Conservation (phyloP, 2,329 filamentous ascomycete genomes). For the Epichloe aotearoae region DNA sequence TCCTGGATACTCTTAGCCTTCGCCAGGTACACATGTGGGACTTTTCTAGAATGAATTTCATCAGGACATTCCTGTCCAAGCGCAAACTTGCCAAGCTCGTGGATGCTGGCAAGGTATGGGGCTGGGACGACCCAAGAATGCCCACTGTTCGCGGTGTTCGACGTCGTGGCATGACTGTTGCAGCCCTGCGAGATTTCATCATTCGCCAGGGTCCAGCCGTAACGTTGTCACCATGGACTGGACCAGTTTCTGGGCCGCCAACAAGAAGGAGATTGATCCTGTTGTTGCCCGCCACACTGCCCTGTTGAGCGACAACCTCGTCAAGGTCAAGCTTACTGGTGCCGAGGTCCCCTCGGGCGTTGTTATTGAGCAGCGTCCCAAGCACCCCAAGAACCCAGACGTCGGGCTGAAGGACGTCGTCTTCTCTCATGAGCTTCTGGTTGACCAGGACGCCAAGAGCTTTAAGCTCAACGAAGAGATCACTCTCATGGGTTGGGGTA, state of each 20-base stretch:
- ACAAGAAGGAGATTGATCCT: conserved; percentile 75
- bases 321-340: conserved; percentile 57
- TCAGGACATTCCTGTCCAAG: conserved; percentile 72
- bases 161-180: conserved; percentile 65
- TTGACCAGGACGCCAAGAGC: conserved; percentile 77
- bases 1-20: conserved; percentile 59
- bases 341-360: conserved; percentile 50
- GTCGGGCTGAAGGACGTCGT: conserved; percentile 77
- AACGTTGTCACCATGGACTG: conserved; percentile 79
- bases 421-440: conserved; percentile 59
- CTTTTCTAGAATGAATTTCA: conserved; percentile 74
- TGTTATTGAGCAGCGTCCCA: conserved; percentile 62
- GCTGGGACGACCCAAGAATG: conserved; percentile 82
- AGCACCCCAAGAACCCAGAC: conserved; percentile 79
- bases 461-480: conserved; percentile 84
- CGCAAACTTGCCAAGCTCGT: conserved; percentile 77
- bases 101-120: conserved; percentile 60
- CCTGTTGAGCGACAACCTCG: conserved; percentile 55
- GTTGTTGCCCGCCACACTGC: conserved; percentile 62
- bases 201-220: conserved; percentile 69
- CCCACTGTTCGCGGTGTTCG: conserved; percentile 71
- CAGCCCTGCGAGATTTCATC: conserved; percentile 71
- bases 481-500: conserved; percentile 94
- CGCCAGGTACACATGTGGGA: conserved; percentile 76
- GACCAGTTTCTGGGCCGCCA: conserved; percentile 58